A percentile compares a stretch with the other conserved stretches of the same genome.
These are phyloP conservation scores for Ambrosiella xylebori DNA, from an alignment of 2,329 filamentous ascomycete species.

Conservation along the genomic window DNA sequence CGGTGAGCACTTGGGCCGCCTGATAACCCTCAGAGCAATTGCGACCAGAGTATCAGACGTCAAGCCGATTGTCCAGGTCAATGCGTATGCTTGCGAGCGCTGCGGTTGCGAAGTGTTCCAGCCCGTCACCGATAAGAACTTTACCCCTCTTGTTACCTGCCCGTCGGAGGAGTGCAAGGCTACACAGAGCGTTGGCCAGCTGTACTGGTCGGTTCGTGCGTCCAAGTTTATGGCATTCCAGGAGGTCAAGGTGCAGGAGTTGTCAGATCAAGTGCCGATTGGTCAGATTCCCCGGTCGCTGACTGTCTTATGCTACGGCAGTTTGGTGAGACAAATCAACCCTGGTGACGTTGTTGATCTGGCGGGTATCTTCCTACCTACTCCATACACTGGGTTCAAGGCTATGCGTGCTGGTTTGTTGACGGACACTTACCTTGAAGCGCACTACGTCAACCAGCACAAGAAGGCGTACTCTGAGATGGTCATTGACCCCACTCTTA, in stretches of 20 bases:
- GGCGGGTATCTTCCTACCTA: conserved; percentile 88
- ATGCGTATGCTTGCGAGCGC: conserved; percentile 91
- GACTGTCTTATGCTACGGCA: conserved; percentile 78
- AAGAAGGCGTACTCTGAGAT: conserved; percentile 97
- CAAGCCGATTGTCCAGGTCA: conserved; percentile 93
- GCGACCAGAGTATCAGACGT: conserved; percentile 92
- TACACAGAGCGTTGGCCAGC: conserved; percentile 83
- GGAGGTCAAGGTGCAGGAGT: conserved; percentile 95
- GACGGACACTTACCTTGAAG: conserved; percentile 93
- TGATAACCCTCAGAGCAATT: conserved; percentile 90
- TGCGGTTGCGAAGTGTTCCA: conserved; percentile 98
- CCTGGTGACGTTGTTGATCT: conserved; percentile 90
- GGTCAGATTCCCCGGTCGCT: conserved; percentile 89
- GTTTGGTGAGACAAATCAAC: conserved; percentile 69
- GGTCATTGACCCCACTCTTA: conserved; percentile 60
- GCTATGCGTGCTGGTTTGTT: conserved; percentile 91
- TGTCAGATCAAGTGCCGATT: conserved; percentile 97
- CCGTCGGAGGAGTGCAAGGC: conserved; percentile 76
- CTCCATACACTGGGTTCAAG: conserved; percentile 96
- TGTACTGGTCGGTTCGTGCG: conserved; percentile 85
- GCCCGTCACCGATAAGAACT: conserved; percentile 79
- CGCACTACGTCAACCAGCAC: conserved; percentile 83
- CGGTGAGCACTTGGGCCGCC: conserved; percentile 77
- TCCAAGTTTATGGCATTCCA: conserved; percentile 97
- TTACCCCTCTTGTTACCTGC: conserved; percentile 70